Percentiles rank a stretch among this genome's conserved stretches.
Conservation (phyloP, 306 rosid genomes). For the Geum urbanum region DNA sequence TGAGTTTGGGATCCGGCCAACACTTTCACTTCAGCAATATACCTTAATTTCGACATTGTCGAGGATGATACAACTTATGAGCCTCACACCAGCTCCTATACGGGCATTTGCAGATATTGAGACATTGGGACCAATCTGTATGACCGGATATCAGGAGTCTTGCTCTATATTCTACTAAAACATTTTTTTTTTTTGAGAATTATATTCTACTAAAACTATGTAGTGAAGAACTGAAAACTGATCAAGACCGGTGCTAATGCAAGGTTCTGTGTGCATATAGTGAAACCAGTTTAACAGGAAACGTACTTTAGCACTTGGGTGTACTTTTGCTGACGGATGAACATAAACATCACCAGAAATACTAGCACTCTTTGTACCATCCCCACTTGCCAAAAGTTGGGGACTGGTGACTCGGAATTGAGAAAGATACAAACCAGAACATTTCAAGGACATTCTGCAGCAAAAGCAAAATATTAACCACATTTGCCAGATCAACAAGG, state of each 20-base stretch:
- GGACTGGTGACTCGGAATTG: conserved; percentile 74
- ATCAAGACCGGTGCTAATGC: neutral
- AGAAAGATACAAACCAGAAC: conserved; percentile 79
- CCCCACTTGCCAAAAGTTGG: conserved; percentile 62
- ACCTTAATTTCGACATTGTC: conserved; percentile 91
- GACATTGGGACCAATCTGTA: conserved; percentile 91
- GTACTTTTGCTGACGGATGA: conserved; percentile 91
- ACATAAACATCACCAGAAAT: conserved; percentile 87
- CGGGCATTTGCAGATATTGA: conserved; percentile 99
- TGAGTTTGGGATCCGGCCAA: neutral
- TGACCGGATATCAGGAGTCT: conserved; percentile 19
- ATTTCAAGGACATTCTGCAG: conserved; percentile 92
- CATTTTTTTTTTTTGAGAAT: no score
- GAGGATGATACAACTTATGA: conserved; percentile 77
- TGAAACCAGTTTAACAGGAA: conserved; percentile 9
- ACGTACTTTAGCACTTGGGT: conserved; percentile 85
- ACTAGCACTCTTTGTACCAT: conserved; percentile 60
- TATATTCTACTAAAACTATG: neutral
- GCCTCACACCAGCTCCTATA: conserved; percentile 89
- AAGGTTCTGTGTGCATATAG: neutral
- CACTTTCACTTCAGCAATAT: conserved; percentile 20
- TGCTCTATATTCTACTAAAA: no score
- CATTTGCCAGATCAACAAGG: conserved; percentile 5
- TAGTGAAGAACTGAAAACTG: neutral
- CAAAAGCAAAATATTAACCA: conserved; percentile 15